Evolutionary conservation across 225 moss, liverwort and hornwort species (phyloP).

Genomic region (Pseudoscleropodium purum): DNA sequence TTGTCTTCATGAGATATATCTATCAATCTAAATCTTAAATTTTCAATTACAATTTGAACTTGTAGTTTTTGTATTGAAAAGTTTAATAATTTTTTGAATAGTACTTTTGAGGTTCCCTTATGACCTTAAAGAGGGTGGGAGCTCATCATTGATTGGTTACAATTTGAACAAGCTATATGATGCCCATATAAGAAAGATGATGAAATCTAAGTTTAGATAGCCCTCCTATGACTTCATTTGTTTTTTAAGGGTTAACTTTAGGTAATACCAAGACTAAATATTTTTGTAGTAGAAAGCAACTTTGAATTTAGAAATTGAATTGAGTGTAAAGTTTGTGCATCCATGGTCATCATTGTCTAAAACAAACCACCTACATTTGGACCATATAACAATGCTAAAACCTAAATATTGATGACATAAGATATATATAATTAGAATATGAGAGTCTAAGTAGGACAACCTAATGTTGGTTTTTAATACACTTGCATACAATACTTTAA

Average conservation of each 20-base stretch:
- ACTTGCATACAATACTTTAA: not conserved
- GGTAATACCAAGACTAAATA: not conserved
- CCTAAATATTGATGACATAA: no score
- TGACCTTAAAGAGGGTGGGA: no score
- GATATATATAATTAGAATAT: not conserved
- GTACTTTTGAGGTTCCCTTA: not conserved
- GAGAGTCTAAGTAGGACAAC: not conserved
- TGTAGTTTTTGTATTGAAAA: not conserved
- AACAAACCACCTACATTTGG: not conserved
- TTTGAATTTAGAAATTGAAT: not conserved
- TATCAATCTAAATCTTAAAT: not conserved
- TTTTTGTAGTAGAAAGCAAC: not conserved
- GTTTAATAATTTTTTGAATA: not conserved
- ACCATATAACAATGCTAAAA: not conserved
- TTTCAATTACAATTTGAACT: not conserved
- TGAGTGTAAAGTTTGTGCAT: not conserved
- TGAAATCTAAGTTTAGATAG: not conserved
- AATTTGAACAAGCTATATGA: no score
- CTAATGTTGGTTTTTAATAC: not conserved
- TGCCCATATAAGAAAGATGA: no score
- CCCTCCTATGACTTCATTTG: not conserved
- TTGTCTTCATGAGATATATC: not conserved
- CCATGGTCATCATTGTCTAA: fast-evolving
- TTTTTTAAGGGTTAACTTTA: not conserved
- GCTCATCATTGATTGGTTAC: not conserved